phyloP scores from a whole-genome alignment of 805 yeast species.

The Myxozyma geophila region DNA sequence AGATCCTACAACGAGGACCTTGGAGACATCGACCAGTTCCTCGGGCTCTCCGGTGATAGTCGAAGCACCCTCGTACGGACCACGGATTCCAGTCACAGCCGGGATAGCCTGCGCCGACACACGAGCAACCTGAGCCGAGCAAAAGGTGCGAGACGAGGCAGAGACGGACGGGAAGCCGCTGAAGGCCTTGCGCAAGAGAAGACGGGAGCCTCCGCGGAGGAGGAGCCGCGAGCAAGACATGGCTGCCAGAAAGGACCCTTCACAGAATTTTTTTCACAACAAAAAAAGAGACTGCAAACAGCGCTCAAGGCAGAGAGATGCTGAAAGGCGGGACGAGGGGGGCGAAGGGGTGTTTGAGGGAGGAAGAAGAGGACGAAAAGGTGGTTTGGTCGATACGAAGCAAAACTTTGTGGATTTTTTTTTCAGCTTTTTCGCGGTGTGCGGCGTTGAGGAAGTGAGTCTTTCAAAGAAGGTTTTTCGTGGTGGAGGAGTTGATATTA shows the following conservation, averaged over 20 bases:
- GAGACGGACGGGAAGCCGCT: background rate
- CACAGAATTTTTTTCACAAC: background rate
- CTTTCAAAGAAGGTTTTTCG: conserved; percentile 9
- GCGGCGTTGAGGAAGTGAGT: conserved; percentile 15
- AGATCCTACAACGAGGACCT: conserved; percentile 91
- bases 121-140: background rate
- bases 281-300: background rate
- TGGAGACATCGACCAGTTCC: conserved; percentile 74
- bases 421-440: background rate
- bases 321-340: background rate
- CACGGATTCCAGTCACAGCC: conserved; percentile 19
- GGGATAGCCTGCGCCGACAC: conserved; percentile 12
- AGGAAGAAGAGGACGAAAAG: background rate
- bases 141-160: conserved; percentile 2
- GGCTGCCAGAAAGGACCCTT: conserved; percentile 1
- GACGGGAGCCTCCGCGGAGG: conserved; percentile 7
- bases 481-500: conserved; percentile 3
- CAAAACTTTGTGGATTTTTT: conserved; percentile 8
- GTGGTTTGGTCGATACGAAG: background rate
- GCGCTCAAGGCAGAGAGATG: background rate
- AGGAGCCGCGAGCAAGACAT: conserved; percentile 12
- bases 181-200: conserved; percentile 5
- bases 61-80: conserved; percentile 35
- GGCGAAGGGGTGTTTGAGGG: background rate
- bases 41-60: conserved; percentile 21